Conservation (phyloP, 305 asterid genomes). For the Solanum hybrid region DNA sequence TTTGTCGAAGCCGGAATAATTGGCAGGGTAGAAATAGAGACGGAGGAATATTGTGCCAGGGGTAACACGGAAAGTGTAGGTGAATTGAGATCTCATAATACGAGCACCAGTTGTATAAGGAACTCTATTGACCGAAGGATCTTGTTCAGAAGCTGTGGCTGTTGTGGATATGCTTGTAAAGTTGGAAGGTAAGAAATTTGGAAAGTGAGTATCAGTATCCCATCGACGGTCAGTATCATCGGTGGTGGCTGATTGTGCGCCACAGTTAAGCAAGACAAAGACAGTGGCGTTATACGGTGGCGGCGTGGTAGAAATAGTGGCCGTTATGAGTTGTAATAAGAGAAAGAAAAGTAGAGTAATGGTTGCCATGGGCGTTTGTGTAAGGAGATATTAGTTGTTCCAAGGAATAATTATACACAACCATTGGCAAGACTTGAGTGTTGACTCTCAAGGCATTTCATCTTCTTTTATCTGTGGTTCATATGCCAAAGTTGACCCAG, state of each 20-base stretch:
- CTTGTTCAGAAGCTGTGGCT: slow-evolving; percentile 1
- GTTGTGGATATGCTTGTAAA: slow-evolving; percentile 11
- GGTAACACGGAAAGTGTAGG: slow-evolving; percentile 31
- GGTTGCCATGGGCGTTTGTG: slow-evolving; percentile 10
- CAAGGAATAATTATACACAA: neutral
- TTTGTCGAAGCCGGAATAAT: slow-evolving; percentile 15
- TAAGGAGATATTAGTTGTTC: neutral
- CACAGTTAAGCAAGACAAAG: slow-evolving; percentile 43
- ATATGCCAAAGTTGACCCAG: neutral
- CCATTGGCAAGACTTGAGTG: neutral
- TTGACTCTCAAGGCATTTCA: neutral
- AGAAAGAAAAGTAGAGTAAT: slow-evolving; percentile 3
- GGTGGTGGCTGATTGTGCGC: slow-evolving; percentile 5
- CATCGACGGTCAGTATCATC: slow-evolving; percentile 16
- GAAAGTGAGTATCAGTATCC: slow-evolving; percentile 20
- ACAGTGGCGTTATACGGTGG: slow-evolving; percentile 27
- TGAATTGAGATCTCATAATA: slow-evolving; percentile 19
- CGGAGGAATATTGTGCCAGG: slow-evolving; percentile 43
- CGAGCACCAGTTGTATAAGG: slow-evolving; percentile 37
- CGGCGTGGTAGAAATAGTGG: neutral
- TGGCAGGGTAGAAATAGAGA: slow-evolving; percentile 38
- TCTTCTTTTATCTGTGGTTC: neutral
- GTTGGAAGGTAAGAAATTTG: slow-evolving; percentile 11
- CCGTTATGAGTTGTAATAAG: neutral
- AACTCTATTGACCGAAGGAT: slow-evolving; percentile 1